Percentiles rank a stretch among this genome's conserved stretches.
Conservation (phyloP, 176 grass and related monocot species). For the Bothriochloa decipiens region DNA sequence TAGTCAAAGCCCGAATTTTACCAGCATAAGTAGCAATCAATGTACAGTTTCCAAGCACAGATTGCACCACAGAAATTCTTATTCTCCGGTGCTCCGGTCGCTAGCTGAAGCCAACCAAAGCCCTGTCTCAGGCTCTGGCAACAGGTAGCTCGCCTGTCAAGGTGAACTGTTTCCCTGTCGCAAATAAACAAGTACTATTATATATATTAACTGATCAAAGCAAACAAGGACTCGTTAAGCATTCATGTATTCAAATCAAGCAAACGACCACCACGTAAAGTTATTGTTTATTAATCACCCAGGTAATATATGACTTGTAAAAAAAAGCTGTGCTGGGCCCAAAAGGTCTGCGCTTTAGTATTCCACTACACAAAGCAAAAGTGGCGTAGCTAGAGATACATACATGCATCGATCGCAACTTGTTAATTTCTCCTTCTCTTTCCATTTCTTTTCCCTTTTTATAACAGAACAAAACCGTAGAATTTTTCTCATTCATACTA, state of each 20-base stretch:
- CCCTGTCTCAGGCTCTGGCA: constrained; percentile 27
- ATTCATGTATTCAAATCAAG: background rate
- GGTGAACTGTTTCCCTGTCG: constrained; percentile 26
- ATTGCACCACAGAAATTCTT: constrained; percentile 9
- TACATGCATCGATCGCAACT: background rate
- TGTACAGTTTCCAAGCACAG: constrained; percentile 18
- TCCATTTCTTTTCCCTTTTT: background rate
- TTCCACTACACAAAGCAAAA: constrained; percentile 69
- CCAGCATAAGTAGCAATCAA: background rate
- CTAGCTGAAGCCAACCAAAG: background rate
- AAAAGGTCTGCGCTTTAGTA: constrained; percentile 56
- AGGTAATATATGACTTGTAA: constrained; percentile 47
- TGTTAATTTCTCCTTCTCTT: background rate
- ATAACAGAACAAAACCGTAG: no score
- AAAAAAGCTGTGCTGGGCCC: constrained; percentile 33
- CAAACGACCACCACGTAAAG: constrained; percentile 13
- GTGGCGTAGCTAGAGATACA: constrained; percentile 34
- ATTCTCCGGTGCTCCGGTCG: background rate
- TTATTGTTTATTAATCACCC: constrained; percentile 40
- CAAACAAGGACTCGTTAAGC: constrained; percentile 10
- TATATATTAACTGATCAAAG: no score
- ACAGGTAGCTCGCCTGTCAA: constrained; percentile 34
- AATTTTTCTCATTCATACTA: background rate
- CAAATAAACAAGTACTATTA: background rate
- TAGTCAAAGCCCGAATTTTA: background rate